Evolutionary conservation across 805 yeast species (phyloP), one percentile per base, ranked within the genome.

Genomic region (Tetrapisispora iriomotensis): DNA sequence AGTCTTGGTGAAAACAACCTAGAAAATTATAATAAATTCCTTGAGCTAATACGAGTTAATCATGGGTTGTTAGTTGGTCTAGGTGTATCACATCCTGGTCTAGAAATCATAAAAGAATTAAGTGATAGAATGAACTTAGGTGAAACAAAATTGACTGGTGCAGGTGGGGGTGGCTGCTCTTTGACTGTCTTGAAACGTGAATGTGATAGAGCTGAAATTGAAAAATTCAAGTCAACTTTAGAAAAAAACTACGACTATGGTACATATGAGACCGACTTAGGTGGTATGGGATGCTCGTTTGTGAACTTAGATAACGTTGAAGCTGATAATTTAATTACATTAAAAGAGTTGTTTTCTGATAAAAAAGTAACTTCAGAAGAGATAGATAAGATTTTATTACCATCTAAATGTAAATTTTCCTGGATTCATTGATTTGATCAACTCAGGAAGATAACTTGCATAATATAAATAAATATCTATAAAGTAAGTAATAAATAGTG

Each of bases 151-250:
- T 71, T 92, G 39, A 92, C 98, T 0, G 98, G 98, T 30, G 98
- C 98, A 0, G 98, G 98, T 26, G 98, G 98, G 17, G 98, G 98
- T 37, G 98, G 98, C 2, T 92, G 98, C 67, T 95, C 97, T 9
- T 81, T 92, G 40, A 92, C 97, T 0, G 62, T 92, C 28, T 67
- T 88, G 13, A 65, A 73, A 35, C 48, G 50, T 14, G 76, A 72
- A 29, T 67, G 64, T 2, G 62, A 58, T 1, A 49, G 50, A 1
- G 66, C 59, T 15, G 56, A 48, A 2, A 56, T 73, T 7, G 51
- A 53, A 1, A 60, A 60, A 19, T 59, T 59, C 43, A 56, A 46
- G 32, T 49, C 51, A 7, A 52, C 48, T 15, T 49, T 69, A 26
- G 58, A 65, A 9, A 56, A 55, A 2, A 45, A 50, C 0, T 64